Evolutionary conservation across 2,329 filamentous ascomycete genomes (phyloP), one percentile per base, ranked within the genome.

Genomic region (Reticulascus tulasneorum): DNA sequence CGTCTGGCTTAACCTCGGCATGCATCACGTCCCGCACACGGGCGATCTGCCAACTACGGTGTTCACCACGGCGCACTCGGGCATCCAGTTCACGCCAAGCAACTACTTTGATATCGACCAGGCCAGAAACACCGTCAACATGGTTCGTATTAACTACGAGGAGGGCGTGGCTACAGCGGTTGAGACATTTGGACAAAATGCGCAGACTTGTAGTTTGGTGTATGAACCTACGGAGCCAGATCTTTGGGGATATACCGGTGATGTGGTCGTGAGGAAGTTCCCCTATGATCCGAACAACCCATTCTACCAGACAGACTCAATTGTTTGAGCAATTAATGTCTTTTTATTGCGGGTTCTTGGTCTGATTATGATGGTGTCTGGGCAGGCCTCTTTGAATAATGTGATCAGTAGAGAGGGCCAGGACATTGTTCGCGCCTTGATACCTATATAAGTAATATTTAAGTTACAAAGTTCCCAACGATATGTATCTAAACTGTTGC

Each of bases 21-120:
- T 73, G 67, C 73, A 79, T 47, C 75, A 79, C 48, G 54, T 76
- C n/a, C 69, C 74, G 9, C 66, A 73, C 46, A 69, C 71, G 38
- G 39, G 40, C 9, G 69, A 73, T 44, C 46, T 75, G 4, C 71
- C 71, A 5, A 73, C 71, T 38, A 75, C 72, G 0, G 58, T 73
- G 30, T 62, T 66, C 49, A 64, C 59, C 4, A 59, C 61, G 6
- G 64, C 64, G 2, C 63, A 69, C 37, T 60, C 56, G 2, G 58
- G 57, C 10, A 47, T 69, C 24, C 49, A 58, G 26, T 54, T 67
- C 36, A 59, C 58, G 42, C 64, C 64, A 4, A 42, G 62, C 7
- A 68, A 69, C 22, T 69, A 69, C 42, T 55, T 65, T 15, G 50
- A 54, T 9, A 49, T 50, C 5, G 65, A 36, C 4, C 39, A 30